Base-by-base conservation (phyloP, 2,329 filamentous ascomycete genomes). In the Penicillium brevicompactum region DNA sequence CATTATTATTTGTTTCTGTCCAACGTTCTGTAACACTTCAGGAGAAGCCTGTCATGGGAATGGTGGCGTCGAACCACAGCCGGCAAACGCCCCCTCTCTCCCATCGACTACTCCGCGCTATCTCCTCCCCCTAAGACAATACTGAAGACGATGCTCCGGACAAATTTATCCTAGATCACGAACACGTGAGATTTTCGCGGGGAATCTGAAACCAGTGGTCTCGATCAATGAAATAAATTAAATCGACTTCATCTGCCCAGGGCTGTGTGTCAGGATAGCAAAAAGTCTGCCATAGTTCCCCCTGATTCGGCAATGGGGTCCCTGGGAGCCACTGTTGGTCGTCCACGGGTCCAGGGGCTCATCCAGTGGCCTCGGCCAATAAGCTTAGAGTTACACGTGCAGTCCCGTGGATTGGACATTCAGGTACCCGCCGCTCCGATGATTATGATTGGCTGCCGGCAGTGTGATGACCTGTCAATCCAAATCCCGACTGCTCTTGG, bases 141-240 rank as follows among this genome's bases (percentile, higher is more conserved):
- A 18, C 18, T 18, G 18, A 18, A 18, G 18, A 18, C 18, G 18
- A 18, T 18, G 18, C 18, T 18, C 18, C 18, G 18, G 18, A 18
- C 18, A 18, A 18, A 18, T 18, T 18, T 18, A 18, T 18, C 18
- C 18, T 18, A 18, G 18, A 51, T 52, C 55, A 64, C 57, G 58
- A 58, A 53, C 49, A 65, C 56, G 60, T 61, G 62, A 63, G 60
- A 60, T 64, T 18, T 18, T 51, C 58, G 56, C 55, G 63, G 56
- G 58, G 51, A 34, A 63, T 64, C 58, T 64, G 58, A 65, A 61
- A 64, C 60, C 48, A 43, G 57, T 49, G 11, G 47, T 49, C 16
- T 40, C 32, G 41, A 51, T 46, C 37, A 41, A 48, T 14, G 14
- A 10, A n/a, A 46, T 34, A 37, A 37, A 46, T 22, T 40, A 14